Evolutionary conservation across 441 rosid species (phyloP).

Genomic region (Oxalis stricta): DNA sequence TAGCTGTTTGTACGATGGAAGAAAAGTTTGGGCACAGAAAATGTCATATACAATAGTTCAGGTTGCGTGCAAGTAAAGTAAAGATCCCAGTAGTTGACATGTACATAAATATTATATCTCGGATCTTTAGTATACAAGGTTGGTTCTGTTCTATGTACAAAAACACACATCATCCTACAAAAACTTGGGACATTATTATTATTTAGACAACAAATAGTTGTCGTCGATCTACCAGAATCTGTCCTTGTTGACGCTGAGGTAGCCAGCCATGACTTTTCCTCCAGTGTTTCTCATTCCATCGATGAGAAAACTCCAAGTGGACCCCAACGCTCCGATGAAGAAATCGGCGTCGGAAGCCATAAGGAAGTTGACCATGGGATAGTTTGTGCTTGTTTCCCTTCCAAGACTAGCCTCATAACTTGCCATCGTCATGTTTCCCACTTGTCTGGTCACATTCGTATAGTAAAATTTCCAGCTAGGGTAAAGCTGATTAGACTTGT

Average conservation of each 20-base stretch:
- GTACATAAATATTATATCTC: too few species aligned
- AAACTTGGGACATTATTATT: too few species aligned
- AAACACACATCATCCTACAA: too few species aligned
- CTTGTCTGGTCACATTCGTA: conserved; percentile 70
- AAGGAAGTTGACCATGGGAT: conserved; percentile 83
- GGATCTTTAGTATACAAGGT: too few species aligned
- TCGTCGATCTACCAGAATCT: conserved; percentile 90
- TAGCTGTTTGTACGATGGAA: too few species aligned
- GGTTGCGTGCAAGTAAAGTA: too few species aligned
- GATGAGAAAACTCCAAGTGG: conserved; percentile 92
- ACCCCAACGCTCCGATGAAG: conserved; percentile 85
- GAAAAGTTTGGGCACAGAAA: too few species aligned
- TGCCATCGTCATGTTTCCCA: conserved; percentile 71
- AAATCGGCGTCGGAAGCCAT: conserved; percentile 87
- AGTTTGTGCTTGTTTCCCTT: conserved; percentile 76
- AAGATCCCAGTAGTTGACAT: too few species aligned
- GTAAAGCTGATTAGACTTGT: conserved; percentile 38
- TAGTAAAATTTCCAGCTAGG: conserved; percentile 60
- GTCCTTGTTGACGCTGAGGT: conserved; percentile 83
- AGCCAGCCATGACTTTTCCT: conserved; percentile 91
- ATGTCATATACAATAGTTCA: too few species aligned
- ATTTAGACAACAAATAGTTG: too few species aligned
- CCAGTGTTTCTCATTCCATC: conserved; percentile 95
- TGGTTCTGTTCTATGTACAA: too few species aligned
- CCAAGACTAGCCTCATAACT: conserved; percentile 78